Conservation (phyloP, 305 asterid genomes). For the Solanum hybrid region DNA sequence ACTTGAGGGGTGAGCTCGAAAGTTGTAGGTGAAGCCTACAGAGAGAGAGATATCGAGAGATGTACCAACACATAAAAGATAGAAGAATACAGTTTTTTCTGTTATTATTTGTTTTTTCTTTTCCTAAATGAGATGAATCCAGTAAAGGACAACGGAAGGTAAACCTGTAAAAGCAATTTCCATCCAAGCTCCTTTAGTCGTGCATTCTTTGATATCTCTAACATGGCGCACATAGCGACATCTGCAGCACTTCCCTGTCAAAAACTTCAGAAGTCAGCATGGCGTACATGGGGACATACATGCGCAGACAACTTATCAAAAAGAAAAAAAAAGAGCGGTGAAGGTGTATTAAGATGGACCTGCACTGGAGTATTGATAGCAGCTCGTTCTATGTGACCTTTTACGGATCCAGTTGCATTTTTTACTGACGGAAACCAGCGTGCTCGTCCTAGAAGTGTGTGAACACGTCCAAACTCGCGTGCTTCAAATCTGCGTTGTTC, state of each 20-base stretch:
- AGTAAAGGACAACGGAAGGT: neutral
- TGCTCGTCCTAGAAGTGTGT: slow-evolving; percentile 88
- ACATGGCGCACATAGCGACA: slow-evolving; percentile 98
- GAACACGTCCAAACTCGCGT: slow-evolving; percentile 33
- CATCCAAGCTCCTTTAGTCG: slow-evolving; percentile 83
- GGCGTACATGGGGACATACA: neutral
- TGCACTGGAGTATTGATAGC: slow-evolving; percentile 99
- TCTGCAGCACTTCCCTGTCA: slow-evolving; percentile 98
- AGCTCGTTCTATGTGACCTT: slow-evolving; percentile 87
- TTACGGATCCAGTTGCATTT: slow-evolving; percentile 47
- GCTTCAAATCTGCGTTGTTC: slow-evolving; percentile 71
- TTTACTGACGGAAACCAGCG: slow-evolving; percentile 75
- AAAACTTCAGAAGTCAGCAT: slow-evolving; percentile 5
- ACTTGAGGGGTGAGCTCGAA: neutral
- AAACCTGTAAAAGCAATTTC: slow-evolving; percentile 84
- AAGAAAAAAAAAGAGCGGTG: neutral
- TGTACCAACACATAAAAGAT: neutral
- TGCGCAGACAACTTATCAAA: neutral
- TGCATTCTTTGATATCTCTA: slow-evolving; percentile 61
- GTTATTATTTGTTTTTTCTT: neutral
- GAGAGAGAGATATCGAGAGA: neutral
- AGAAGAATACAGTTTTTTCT: neutral
- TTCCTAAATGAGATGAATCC: neutral
- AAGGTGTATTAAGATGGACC: slow-evolving; percentile 32
- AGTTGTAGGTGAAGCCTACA: neutral